These are phyloP conservation scores for Hypoxylon lienhwacheense DNA, from an alignment of 495 filamentous ascomycete genomes.

Conservation along the genomic window DNA sequence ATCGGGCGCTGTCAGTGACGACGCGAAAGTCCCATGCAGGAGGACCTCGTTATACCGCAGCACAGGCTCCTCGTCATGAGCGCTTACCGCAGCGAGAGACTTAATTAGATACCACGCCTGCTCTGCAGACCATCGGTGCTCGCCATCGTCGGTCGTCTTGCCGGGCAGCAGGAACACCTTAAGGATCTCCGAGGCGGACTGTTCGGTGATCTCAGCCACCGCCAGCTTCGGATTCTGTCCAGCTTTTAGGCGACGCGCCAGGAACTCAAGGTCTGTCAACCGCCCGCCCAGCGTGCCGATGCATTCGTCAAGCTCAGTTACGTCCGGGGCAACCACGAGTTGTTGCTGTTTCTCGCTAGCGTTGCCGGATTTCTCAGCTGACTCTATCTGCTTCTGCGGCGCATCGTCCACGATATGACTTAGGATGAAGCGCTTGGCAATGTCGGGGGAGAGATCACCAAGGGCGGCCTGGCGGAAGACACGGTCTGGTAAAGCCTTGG, in stretches of 20 bases:
- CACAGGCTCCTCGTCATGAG: slow-evolving; percentile 52
- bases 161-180: slow-evolving; percentile 81
- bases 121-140: slow-evolving; percentile 70
- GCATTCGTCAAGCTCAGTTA: slow-evolving; percentile 72
- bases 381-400: slow-evolving; percentile 15
- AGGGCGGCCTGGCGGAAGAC: slow-evolving; percentile 85
- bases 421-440: slow-evolving; percentile 87
- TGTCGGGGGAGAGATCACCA: slow-evolving; percentile 80
- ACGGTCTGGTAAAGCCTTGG: slow-evolving; percentile 84
- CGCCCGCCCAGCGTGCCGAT: slow-evolving; percentile 84
- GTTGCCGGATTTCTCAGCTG: slow-evolving; percentile 8
- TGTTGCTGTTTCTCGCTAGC: slow-evolving; percentile 31
- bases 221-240: slow-evolving; percentile 84
- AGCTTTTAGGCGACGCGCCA: slow-evolving; percentile 84
- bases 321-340: slow-evolving; percentile 47
- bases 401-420: slow-evolving; percentile 61
- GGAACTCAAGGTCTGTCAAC: slow-evolving; percentile 89
- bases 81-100: slow-evolving; percentile 66
- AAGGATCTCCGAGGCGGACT: slow-evolving; percentile 83
- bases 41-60: slow-evolving; percentile 84
- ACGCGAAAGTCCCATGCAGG: slow-evolving; percentile 69
- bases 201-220: slow-evolving; percentile 85
- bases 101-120: slow-evolving; percentile 92
- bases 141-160: slow-evolving; percentile 44
- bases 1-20: slow-evolving; percentile 47